Conservation (phyloP, 495 filamentous ascomycete genomes). For the Neurospora africana region DNA sequence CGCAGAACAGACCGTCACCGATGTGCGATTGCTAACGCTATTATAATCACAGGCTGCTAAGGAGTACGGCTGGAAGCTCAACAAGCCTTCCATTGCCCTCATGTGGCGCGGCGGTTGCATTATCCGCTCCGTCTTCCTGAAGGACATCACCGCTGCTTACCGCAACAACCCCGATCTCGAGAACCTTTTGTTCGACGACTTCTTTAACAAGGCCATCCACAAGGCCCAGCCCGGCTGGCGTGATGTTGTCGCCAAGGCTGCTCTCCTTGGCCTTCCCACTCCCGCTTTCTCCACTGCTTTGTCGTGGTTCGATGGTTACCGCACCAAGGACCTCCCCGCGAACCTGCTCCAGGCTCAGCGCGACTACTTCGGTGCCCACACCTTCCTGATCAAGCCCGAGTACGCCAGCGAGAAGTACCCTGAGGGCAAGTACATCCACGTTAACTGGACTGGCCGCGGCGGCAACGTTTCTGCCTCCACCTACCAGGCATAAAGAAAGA, state of each 20-base stretch:
- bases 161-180: slow-evolving; percentile 89
- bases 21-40: slow-evolving; percentile 9
- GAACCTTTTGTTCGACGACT: slow-evolving; percentile 96
- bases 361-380: slow-evolving; percentile 99
- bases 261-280: slow-evolving; percentile 86
- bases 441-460: slow-evolving; percentile 98
- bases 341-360: slow-evolving; percentile 97
- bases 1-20: not conserved
- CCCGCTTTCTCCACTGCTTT: slow-evolving; percentile 94
- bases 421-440: slow-evolving; percentile 84
- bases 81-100: slow-evolving; percentile 98
- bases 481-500: slow-evolving; percentile 71
- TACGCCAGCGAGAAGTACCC: slow-evolving; percentile 71
- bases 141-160: slow-evolving; percentile 97
- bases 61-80: slow-evolving; percentile 95
- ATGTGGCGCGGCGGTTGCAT: slow-evolving; percentile 99
- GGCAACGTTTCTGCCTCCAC: slow-evolving; percentile 95
- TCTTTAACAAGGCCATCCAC: slow-evolving; percentile 99
- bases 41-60: slow-evolving; percentile 59
- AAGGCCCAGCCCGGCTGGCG: slow-evolving; percentile 93
- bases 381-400: slow-evolving; percentile 95
- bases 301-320: slow-evolving; percentile 96
- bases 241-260: slow-evolving; percentile 83
- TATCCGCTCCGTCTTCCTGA: slow-evolving; percentile 98
- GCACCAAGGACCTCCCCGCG: slow-evolving; percentile 87